These are phyloP conservation scores for Starmerella khaoyaiensis DNA, from an alignment of 805 yeast species.

Conservation along the genomic window DNA sequence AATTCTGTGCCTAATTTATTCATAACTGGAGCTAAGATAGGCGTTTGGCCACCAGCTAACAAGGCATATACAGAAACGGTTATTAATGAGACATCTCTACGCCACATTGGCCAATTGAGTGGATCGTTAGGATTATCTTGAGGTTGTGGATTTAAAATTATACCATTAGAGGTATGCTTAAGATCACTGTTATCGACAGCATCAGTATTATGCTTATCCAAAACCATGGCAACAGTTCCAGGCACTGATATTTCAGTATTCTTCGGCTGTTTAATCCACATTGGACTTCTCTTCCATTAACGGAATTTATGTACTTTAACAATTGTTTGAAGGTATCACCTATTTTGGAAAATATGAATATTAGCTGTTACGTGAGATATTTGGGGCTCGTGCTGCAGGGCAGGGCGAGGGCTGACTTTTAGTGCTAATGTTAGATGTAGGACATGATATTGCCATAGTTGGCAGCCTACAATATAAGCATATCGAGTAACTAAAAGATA, in stretches of 20 bases:
- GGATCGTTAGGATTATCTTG: slow-evolving; percentile 53
- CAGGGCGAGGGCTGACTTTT: no score
- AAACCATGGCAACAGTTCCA: slow-evolving; percentile 38
- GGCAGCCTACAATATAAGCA: no score
- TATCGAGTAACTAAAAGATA: no score
- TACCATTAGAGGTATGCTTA: slow-evolving; percentile 37
- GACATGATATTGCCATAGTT: no score
- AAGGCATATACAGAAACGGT: slow-evolving; percentile 46
- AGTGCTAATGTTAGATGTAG: no score
- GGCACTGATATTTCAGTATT: slow-evolving; percentile 31
- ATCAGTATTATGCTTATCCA: slow-evolving; percentile 5
- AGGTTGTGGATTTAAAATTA: slow-evolving; percentile 49
- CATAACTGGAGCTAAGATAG: slow-evolving; percentile 48
- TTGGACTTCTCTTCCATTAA: no score
- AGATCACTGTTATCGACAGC: slow-evolving; percentile 22
- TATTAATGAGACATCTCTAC: slow-evolving; percentile 40
- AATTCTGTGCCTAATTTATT: slow-evolving; percentile 34
- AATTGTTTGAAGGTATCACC: no score
- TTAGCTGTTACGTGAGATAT: no score
- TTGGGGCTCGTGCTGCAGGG: no score
- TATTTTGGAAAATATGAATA: not conserved
- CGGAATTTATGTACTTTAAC: no score
- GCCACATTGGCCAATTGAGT: slow-evolving; percentile 51
- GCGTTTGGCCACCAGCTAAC: slow-evolving; percentile 50
- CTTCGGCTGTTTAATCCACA: slow-evolving; percentile 35